These are phyloP conservation scores for Anthostomella pinea DNA, from an alignment of 2,329 filamentous ascomycete species.

Conservation along the genomic window DNA sequence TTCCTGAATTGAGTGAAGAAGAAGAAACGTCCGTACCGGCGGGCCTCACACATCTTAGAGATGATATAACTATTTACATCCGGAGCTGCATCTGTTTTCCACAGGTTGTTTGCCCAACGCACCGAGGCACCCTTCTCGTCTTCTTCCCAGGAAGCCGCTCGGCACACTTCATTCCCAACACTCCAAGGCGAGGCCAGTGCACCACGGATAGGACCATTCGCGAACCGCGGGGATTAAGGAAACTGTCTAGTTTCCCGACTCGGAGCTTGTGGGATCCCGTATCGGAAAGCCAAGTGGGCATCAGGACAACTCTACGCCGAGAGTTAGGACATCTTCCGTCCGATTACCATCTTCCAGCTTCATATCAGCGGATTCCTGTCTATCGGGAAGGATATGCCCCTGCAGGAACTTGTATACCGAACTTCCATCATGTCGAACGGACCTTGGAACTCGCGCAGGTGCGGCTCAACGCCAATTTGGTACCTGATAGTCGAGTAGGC, in stretches of 20 bases:
- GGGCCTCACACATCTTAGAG: slow-evolving; percentile 18
- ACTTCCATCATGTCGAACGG: slow-evolving; percentile 44
- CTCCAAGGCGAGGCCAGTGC: too few relatives aligned
- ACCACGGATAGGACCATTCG: too few relatives aligned
- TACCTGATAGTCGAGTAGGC: slow-evolving; percentile 19
- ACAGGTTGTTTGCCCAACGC: slow-evolving; percentile 20
- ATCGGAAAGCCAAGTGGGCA: too few relatives aligned
- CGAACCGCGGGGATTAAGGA: too few relatives aligned
- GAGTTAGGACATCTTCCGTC: slow-evolving; percentile 17
- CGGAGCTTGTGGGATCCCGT: too few relatives aligned
- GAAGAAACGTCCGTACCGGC: slow-evolving; percentile 12
- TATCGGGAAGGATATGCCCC: slow-evolving; percentile 18
- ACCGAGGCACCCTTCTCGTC: slow-evolving; percentile 20
- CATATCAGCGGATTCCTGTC: slow-evolving; percentile 15
- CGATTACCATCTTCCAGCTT: slow-evolving; percentile 12
- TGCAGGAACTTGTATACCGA: slow-evolving; percentile 46
- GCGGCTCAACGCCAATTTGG: slow-evolving; percentile 33
- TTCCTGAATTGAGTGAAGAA: slow-evolving; percentile 13
- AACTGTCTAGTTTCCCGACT: too few relatives aligned
- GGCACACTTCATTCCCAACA: too few relatives aligned
- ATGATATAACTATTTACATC: slow-evolving; percentile 21
- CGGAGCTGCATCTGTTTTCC: slow-evolving; percentile 18
- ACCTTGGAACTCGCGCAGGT: slow-evolving; percentile 54
- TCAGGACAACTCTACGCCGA: too few relatives aligned
- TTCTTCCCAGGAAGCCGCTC: too few relatives aligned